A percentile compares a stretch with the other conserved stretches of the same genome.
Evolutionary conservation across 2,329 filamentous ascomycete species (phyloP).

Genomic region (Aspergillus hortae): DNA sequence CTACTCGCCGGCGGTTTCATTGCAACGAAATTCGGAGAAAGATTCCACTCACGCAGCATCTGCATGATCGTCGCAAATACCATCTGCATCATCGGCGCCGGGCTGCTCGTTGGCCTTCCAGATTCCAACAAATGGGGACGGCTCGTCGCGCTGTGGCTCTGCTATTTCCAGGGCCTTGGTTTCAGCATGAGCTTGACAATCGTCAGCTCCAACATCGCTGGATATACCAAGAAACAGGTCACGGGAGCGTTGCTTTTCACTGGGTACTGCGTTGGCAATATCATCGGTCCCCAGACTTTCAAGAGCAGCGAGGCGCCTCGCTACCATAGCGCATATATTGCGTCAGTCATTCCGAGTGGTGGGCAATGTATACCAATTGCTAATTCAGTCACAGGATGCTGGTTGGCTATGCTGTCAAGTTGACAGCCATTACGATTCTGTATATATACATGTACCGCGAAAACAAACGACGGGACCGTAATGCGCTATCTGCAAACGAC

Average conservation of each 20-base stretch:
- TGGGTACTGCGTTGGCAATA: conserved; percentile 40
- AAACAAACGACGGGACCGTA: conserved; percentile 54
- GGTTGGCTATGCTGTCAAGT: conserved; percentile 54
- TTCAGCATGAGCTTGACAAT: conserved; percentile 55
- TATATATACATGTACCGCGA: conserved; percentile 55
- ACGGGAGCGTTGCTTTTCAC: conserved; percentile 48
- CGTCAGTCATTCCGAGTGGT: conserved; percentile 14
- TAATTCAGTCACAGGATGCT: conserved; percentile 45
- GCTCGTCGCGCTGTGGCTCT: conserved; percentile 56
- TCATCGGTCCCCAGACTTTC: conserved; percentile 55
- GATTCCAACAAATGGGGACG: conserved; percentile 54
- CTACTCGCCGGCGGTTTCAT: conserved; percentile 51
- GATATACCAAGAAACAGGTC: conserved; percentile 32
- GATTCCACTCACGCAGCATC: conserved; percentile 50
- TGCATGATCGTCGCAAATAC: conserved; percentile 56
- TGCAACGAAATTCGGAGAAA: conserved; percentile 45
- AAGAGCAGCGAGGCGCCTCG: conserved; percentile 47
- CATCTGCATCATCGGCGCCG: conserved; percentile 54
- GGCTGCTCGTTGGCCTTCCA: conserved; percentile 51
- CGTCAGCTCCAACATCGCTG: conserved; percentile 51
- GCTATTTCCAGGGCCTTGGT: conserved; percentile 52
- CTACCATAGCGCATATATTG: conserved; percentile 40
- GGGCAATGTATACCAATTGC: neutral
- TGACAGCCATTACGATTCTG: conserved; percentile 47
- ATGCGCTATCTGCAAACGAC: conserved; percentile 28